Evolutionary conservation across 306 rosid genomes (phyloP).

Genomic region (Vigna angularis): DNA sequence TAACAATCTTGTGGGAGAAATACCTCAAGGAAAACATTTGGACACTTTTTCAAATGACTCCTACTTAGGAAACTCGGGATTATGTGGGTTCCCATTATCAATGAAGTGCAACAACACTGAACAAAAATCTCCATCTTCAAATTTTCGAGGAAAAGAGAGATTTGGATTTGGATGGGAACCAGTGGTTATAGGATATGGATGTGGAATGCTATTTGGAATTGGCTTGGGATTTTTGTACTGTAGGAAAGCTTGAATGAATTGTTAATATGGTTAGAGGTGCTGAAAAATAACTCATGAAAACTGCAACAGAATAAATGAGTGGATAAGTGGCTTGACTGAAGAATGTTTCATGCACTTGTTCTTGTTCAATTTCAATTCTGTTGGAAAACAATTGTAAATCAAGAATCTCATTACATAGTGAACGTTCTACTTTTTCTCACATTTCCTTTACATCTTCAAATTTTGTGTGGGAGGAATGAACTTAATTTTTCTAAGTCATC

Average conservation of each 20-base stretch:
- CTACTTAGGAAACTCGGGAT: constrained; percentile 40
- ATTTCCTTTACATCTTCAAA: no score
- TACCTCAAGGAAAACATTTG: constrained; percentile 54
- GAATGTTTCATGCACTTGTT: no score
- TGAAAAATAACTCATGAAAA: background rate
- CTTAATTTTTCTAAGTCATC: no score
- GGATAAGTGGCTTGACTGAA: no score
- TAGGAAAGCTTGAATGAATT: constrained; percentile 26
- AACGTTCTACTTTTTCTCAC: no score
- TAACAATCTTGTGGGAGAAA: constrained; percentile 40
- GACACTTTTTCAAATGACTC: constrained; percentile 45
- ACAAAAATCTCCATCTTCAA: background rate
- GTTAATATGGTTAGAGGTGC: background rate
- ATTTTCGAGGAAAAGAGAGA: background rate
- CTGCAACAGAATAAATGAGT: no score
- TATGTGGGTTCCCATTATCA: constrained; percentile 52
- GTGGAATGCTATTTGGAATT: constrained; percentile 47
- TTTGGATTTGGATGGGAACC: constrained; percentile 48
- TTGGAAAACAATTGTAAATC: no score
- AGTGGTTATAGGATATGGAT: constrained; percentile 49
- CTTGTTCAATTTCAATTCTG: no score
- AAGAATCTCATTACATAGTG: no score
- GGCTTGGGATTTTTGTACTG: constrained; percentile 33
- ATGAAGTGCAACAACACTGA: constrained; percentile 4
- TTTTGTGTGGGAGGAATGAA: no score